Evolutionary conservation across 768 basidiomycete species (phyloP).

Genomic region (Mycena amicta): DNA sequence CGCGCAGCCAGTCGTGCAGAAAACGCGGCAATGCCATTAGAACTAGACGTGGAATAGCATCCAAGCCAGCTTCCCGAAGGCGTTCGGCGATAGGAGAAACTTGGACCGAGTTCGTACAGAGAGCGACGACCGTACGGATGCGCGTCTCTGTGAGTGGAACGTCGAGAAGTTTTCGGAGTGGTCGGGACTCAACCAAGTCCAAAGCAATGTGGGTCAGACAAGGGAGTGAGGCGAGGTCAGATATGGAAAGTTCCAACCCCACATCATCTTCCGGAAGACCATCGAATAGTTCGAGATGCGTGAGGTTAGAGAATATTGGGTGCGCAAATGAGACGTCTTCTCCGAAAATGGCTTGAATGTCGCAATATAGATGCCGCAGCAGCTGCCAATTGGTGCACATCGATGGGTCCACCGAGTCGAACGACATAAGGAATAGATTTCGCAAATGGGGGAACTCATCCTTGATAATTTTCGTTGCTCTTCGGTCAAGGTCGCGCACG

Average conservation of each 20-base stretch:
- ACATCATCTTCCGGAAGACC: neutral
- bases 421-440: neutral
- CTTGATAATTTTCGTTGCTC: too few species aligned
- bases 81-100: neutral
- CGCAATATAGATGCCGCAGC: slow-evolving; percentile 1
- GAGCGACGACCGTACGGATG: neutral
- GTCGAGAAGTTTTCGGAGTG: neutral
- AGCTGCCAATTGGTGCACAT: neutral
- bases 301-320: slow-evolving; percentile 1
- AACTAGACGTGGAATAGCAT: neutral
- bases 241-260: neutral
- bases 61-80: neutral
- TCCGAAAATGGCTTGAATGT: neutral
- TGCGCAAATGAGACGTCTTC: neutral
- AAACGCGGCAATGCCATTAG: neutral
- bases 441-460: too few species aligned
- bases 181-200: neutral
- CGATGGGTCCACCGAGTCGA: neutral
- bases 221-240: neutral
- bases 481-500: too few species aligned
- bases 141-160: neutral
- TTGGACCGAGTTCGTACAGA: neutral
- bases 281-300: slow-evolving; percentile 2
- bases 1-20: neutral
- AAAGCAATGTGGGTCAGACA: neutral